phyloP scores from a whole-genome alignment of 768 basidiomycete species.

The Leccinum fibrillosum region DNA sequence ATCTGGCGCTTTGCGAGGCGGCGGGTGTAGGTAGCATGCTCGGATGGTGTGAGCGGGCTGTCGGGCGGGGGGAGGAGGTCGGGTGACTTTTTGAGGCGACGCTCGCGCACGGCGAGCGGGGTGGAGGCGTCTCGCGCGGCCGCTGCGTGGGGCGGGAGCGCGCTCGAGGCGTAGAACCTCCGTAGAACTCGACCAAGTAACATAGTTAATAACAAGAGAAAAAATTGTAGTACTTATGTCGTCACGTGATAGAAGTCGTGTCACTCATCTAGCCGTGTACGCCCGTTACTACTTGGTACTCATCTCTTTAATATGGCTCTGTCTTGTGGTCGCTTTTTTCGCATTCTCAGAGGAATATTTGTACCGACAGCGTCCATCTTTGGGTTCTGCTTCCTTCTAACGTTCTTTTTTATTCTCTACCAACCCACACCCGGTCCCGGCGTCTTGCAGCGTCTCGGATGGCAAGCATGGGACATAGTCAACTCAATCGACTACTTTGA shows the following conservation, averaged over 20 bases:
- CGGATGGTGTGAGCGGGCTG: conserved; percentile 64
- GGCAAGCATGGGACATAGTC: conserved; percentile 85
- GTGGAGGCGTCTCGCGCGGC: conserved; percentile 65
- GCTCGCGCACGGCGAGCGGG: conserved; percentile 69
- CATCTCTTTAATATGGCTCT: conserved; percentile 22
- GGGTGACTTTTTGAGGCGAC: conserved; percentile 52
- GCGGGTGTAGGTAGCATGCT: conserved; percentile 59
- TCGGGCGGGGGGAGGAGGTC: conserved; percentile 33
- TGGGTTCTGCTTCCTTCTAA: conserved; percentile 68
- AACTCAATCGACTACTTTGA: conserved; percentile 23
- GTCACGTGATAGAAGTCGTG: too few species aligned
- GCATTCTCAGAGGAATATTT: conserved; percentile 52
- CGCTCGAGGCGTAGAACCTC: conserved; percentile 43
- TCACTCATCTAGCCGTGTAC: background rate
- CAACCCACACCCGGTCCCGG: conserved; percentile 77
- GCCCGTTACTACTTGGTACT: too few species aligned
- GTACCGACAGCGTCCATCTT: conserved; percentile 59
- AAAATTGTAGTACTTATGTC: too few species aligned
- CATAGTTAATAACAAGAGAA: background rate
- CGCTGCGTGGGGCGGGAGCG: conserved; percentile 45
- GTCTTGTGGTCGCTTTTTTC: conserved; percentile 42
- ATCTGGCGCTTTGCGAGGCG: conserved; percentile 53
- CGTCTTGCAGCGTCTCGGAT: conserved; percentile 68
- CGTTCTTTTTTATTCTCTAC: conserved; percentile 77
- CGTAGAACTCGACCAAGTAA: conserved; percentile 29